Conservation (phyloP, 1,139 yeast genomes). For the Saccharomyces hybrid region DNA sequence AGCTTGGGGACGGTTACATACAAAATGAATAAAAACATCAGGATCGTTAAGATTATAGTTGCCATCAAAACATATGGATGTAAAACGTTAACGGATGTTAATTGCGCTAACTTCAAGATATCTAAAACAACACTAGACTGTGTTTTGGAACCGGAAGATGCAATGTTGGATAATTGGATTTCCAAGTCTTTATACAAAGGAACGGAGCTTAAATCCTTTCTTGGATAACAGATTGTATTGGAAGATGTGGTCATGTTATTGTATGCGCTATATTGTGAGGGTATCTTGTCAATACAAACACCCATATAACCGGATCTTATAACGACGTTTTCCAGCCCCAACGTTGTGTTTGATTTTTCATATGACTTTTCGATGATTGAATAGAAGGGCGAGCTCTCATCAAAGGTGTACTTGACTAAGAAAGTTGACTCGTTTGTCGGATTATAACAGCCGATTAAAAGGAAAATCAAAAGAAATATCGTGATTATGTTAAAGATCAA, state of each 20-base stretch:
- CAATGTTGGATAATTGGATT: conserved; percentile 21
- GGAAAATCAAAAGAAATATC: conserved; percentile 25
- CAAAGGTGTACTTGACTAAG: conserved; percentile 22
- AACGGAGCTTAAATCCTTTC: conserved; percentile 20
- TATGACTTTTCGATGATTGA: conserved; percentile 23
- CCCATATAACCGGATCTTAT: conserved; percentile 30
- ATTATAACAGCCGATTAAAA: conserved; percentile 28
- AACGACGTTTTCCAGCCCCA: conserved; percentile 22
- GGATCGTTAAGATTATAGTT: conserved; percentile 39
- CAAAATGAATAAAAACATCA: conserved; percentile 37
- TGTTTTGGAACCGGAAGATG: conserved; percentile 13
- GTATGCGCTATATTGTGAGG: conserved; percentile 15
- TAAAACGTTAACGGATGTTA: conserved; percentile 35
- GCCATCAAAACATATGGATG: conserved; percentile 51
- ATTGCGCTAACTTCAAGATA: conserved; percentile 26
- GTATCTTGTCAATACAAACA: conserved; percentile 28
- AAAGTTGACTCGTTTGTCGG: conserved; percentile 23
- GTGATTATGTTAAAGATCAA: conserved; percentile 23
- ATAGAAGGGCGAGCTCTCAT: conserved; percentile 25
- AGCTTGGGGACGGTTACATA: conserved; percentile 44
- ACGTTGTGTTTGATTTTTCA: conserved; percentile 11
- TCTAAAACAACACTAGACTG: conserved; percentile 15
- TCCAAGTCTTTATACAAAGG: conserved; percentile 23
- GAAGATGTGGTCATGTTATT: conserved; percentile 7
- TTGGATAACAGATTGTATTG: conserved; percentile 21